Evolutionary conservation across 495 filamentous ascomycete species (phyloP), one percentile per base, ranked within the genome.

Genomic region (Acidiella bohemica): DNA sequence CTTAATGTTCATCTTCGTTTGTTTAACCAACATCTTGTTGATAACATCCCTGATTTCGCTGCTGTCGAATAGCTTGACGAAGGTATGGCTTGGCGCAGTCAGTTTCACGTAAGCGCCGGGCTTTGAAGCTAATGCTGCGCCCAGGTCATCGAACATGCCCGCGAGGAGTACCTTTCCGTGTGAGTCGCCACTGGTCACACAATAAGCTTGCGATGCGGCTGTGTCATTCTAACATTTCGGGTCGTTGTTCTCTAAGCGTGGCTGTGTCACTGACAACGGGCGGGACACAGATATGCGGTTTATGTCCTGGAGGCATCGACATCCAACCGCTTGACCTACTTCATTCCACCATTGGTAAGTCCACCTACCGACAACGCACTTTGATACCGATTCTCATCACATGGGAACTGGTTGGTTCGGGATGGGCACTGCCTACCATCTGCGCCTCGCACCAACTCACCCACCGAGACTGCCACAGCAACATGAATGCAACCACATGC

Each of bases 1-100:
- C 29, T 62, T 83, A 14, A 84, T 84, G 80, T 39, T 41, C 55
- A 73, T 55, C 49, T 94, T 93, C 54, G 73, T 94, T 22, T 80
- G 71, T 23, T 68, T 95, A 57, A 92, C 82, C 46, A 92, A 88
- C 48, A 84, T 93, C 40, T 68, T 94, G 11, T 67, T 95, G n/a
- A 78, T 92, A 49, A 90, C 87, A 27, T 88, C 82, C 12, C 66
- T 93, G 42, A 90, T 94, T 40, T 85, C 81, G 67, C 75, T 95
- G 60, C 74, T 95, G 47, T 88, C 81, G 50, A 87, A 92, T 66
- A 84, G 76, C 54, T 75, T 94, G 50, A 81, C 78, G 28, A 83
- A 81, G 56, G 84, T 95, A 56, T 21, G 58, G 39, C 29, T 31
- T 33, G 28, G 22, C n/a, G 29, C 19, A 32, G 30, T 4, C 18